Base-by-base conservation (phyloP, 257 asterid genomes). In the Fraxinus americana region DNA sequence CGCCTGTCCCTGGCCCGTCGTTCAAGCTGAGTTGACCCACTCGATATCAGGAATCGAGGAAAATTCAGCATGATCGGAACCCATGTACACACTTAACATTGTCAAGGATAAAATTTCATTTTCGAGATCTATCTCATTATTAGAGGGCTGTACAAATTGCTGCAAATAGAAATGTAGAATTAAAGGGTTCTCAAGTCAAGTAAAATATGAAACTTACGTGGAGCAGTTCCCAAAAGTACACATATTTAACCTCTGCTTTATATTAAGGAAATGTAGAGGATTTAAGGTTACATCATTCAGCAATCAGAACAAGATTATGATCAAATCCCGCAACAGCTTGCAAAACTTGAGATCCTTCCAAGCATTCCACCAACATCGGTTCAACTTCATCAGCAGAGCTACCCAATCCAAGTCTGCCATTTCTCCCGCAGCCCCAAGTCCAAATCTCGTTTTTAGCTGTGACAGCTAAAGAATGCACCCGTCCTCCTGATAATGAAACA, bases 361-460 rank as follows among this genome's bases (percentile, higher is more conserved):
- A 80, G 77, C 25, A 77, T n/a, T 95, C 95, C 32, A 90, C 87
- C 70, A 88, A 19, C 89, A 81, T 79, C 0, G 98, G 98, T 77
- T 91, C 94, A 13, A 65, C 67, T 88, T 95, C 99, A 81, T 93
- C 92, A 52, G 70, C 78, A 5, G 98, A 93, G 92, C 96, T 85
- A 61, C 97, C 94, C 77, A 88, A 81, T 65, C 98, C 98, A 2
- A 93, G 97, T 79, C 99, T 85, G 34, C 99, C 97, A 57, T 93
- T 93, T 75, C 91, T 90, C 79, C 99, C 99, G 35, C 96, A 87
- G 38, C 99, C 99, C 99, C 99, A 96, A 45, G 85, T 80, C 97
- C 94, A 93, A 11, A 92, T 85, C 85, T 91, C 92, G 59, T 80
- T 82, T 76, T 85, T 84, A 61, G 75, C 82, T 0, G 96, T 93